Base-by-base conservation (phyloP, 805 yeast genomes). In the Sugiyamaella marilandica region DNA sequence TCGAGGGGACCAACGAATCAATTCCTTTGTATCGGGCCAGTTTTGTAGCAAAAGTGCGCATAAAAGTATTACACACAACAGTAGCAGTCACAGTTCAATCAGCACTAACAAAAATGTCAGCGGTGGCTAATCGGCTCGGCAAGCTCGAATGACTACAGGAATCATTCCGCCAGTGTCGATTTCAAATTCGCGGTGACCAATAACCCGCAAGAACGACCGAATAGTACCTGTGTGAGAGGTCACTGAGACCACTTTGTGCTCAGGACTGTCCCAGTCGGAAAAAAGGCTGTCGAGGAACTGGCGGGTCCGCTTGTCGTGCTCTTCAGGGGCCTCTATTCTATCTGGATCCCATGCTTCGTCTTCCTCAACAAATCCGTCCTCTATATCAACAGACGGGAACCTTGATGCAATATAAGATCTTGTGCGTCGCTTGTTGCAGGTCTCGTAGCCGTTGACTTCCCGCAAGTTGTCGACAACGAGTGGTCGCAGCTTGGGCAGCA, bases 111-210 rank as follows among this genome's bases (percentile, higher is more conserved):
- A 7, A 24, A 24, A n/a, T n/a, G 29, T 24, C 29, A 24, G 29
- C 29, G 29, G 29, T n/a, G n/a, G 29, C 29, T 24, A 24, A 24
- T 24, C 29, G 29, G 7, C 29, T 24, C 45, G 45, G 32, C 33
- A 14, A 14, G 55, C 59, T 18, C 46, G 45, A 1, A 80, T 78
- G 45, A 80, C 70, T 5, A 80, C 75, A 0, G 84, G 82, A 36
- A 79, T 72, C 75, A 80, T 75, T 10, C 80, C 83, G 7, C 84
- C 84, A 1, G 84, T 78, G 10, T 74, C 74, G 31, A 80, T 69
- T 5, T 75, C 68, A 59, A 78, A 79, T 16, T 67, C 64, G 41
- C 81, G 65, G 61, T 79, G 84, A 19, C 72, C 72, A 51, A 77
- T 62, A 1, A 74, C 82, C 56, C 71, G 57, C 48, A 79, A 65